A percentile compares a stretch with the other conserved stretches of the same genome.
Conservation (phyloP, 352 stramenopile species). For the Phytophthora pini region DNA sequence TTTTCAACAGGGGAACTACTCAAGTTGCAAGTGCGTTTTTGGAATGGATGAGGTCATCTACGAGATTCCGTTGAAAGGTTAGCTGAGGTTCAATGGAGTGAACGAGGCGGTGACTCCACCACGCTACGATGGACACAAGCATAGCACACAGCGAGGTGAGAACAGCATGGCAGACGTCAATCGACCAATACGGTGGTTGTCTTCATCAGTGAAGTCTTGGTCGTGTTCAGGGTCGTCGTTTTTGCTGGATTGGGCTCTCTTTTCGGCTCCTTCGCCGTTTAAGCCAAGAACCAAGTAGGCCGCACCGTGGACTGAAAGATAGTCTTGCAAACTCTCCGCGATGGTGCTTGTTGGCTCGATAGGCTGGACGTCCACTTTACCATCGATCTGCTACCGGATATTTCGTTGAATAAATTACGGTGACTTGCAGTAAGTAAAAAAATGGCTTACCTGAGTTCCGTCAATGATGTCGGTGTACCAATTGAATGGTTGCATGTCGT, state of each 20-base stretch:
- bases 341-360: conserved; percentile 47
- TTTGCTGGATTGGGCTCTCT: not conserved
- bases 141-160: conserved; percentile 60
- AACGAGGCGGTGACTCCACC: no score
- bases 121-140: conserved; percentile 49
- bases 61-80: no score
- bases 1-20: conserved; percentile 13
- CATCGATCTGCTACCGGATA: conserved; percentile 31
- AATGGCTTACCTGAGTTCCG: conserved; percentile 22
- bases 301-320: conserved; percentile 42
- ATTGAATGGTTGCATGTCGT: conserved; percentile 41
- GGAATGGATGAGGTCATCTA: not conserved
- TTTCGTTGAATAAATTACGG: not conserved
- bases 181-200: conserved; percentile 34
- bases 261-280: conserved; percentile 29
- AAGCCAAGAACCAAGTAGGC: conserved; percentile 60
- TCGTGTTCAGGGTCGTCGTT: not conserved
- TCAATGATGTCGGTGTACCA: conserved; percentile 43
- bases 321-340: conserved; percentile 64
- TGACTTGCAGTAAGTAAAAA: not conserved
- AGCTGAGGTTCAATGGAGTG: no score
- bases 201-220: not conserved
- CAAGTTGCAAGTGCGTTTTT: conserved; percentile 8
- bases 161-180: conserved; percentile 56
- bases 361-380: conserved; percentile 45